Conservation (phyloP, 2,329 filamentous ascomycete species). For the Pestalotiopsis sp. region DNA sequence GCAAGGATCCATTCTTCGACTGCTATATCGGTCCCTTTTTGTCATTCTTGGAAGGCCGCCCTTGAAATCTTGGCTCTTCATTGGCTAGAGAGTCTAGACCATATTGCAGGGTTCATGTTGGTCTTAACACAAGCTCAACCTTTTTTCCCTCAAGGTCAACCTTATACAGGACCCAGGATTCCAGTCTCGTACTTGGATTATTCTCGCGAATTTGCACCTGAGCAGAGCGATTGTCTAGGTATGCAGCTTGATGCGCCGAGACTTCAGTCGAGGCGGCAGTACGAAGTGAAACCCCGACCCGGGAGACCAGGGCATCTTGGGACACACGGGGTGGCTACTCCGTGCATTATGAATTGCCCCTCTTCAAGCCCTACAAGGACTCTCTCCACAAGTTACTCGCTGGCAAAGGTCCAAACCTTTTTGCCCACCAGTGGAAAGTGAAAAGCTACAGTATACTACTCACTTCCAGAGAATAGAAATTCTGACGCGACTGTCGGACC, state of each 20-base stretch:
- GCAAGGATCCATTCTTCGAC: neutral
- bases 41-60: slow-evolving; percentile 7
- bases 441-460: neutral
- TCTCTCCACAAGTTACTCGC: no score
- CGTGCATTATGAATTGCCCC: no score
- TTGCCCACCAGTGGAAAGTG: neutral
- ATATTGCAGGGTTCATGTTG: neutral
- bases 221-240: neutral
- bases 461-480: neutral
- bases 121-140: neutral
- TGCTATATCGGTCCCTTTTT: neutral
- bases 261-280: neutral
- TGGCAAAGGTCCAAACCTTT: no score
- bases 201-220: neutral
- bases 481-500: neutral
- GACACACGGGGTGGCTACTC: no score
- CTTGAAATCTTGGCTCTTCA: neutral
- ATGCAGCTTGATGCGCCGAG: neutral
- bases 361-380: no score
- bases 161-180: neutral
- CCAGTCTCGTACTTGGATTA: neutral
- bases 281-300: neutral
- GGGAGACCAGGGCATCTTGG: no score
- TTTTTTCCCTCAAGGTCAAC: neutral
- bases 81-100: slow-evolving; percentile 6